Base-by-base conservation (phyloP, 352 stramenopile genomes). In the Globisporangium ultimum region DNA sequence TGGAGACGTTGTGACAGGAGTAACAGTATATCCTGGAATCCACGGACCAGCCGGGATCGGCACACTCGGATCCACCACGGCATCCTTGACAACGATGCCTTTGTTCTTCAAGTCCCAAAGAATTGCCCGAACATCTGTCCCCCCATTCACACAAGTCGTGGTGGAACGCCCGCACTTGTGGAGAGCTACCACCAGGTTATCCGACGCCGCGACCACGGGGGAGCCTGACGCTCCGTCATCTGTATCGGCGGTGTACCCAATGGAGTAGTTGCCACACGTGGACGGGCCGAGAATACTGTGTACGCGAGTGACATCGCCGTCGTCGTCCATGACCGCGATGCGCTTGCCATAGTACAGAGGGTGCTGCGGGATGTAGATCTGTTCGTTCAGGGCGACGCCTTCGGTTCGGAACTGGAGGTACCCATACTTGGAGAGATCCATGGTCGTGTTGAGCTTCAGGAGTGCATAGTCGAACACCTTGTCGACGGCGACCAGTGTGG, bases 401-500 rank as follows among this genome's bases (percentile, higher is more conserved):
- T 58, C 51, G 6, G 64, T 55, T 7, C 70, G 72, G 0, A 79
- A 53, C 46, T 64, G 64, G 18, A 85, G 56, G 56, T 67, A 75
- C 2, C 70, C 70, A 40, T 72, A 82, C 48, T 48, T 15, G 40
- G 58, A 64, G 5, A 77, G 56, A 18, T 78, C 64, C 1, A 58
- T 40, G 3, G 34, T 60, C 11, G 58, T 28, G 14, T 60, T 59
- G 41, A 77, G 63, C 56, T 84, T 81, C 28, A 86, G 53, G 8
- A 86, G 56, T 28, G 76, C 57, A 57, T 80, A 86, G 55, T 84
- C 76, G 13, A 74, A 54, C 2, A 48, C 46, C 8, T 46, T n/a
- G 56, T 68, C 58, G 15, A 54, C 60, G 15, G 58, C 45, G 7
- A 84, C 43, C 4, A 77, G 60, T 13, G 55, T 68, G 17, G 67